A percentile compares a stretch with the other conserved stretches of the same genome.
These are phyloP conservation scores for Globisporangium megalacanthum DNA, from an alignment of 352 stramenopile species.

Conservation along the genomic window DNA sequence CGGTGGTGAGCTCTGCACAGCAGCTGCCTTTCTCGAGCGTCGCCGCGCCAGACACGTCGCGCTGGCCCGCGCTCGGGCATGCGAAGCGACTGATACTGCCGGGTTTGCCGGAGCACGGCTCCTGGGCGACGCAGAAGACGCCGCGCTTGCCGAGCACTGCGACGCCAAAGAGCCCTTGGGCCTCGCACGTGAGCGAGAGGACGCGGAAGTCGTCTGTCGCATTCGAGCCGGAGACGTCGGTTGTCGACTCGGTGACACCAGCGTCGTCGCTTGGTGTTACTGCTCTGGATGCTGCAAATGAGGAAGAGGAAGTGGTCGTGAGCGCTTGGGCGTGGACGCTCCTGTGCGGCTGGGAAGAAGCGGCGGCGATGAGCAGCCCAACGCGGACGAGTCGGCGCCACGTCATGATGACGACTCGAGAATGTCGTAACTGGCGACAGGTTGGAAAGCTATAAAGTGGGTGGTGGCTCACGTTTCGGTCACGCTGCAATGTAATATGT, in stretches of 20 bases:
- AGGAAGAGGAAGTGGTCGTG: not conserved
- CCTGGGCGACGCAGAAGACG: slow-evolving; percentile 34
- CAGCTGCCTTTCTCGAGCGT: slow-evolving; percentile 30
- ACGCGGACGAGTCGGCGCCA: slow-evolving; percentile 1
- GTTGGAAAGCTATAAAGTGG: too few species aligned
- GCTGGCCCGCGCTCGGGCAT: slow-evolving; percentile 26
- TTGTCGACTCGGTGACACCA: not conserved
- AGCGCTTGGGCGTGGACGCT: not conserved
- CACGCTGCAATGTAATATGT: too few species aligned
- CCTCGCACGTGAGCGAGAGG: slow-evolving; percentile 6
- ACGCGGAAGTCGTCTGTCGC: slow-evolving; percentile 2
- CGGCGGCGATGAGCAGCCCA: slow-evolving; percentile 2
- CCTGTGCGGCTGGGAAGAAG: not conserved
- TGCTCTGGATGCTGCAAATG: not conserved
- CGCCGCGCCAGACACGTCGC: slow-evolving; percentile 2
- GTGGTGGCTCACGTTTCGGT: too few species aligned
- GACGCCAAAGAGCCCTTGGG: slow-evolving; percentile 16
- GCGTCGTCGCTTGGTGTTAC: not conserved
- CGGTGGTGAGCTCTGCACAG: slow-evolving; percentile 28
- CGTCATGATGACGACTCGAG: not conserved
- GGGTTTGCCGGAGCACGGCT: slow-evolving; percentile 23
- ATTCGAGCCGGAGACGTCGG: not conserved
- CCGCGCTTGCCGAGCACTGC: slow-evolving; percentile 24
- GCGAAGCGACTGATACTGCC: slow-evolving; percentile 10
- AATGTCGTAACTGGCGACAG: not conserved